Evolutionary conservation across 164 flowering plant genomes (phyloP).

Genomic region (Magnolia changhungtana): DNA sequence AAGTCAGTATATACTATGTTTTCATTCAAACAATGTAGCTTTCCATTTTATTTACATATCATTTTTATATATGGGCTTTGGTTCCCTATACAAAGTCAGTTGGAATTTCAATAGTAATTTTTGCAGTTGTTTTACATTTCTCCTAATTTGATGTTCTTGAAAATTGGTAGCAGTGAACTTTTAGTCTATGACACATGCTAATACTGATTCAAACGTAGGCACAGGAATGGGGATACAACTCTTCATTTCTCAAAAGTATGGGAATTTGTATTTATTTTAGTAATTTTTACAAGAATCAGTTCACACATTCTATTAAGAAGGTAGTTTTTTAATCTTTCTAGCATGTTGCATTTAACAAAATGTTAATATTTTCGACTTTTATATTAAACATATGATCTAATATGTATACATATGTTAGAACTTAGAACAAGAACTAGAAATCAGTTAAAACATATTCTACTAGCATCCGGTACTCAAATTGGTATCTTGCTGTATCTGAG

Average conservation of each 20-base stretch:
- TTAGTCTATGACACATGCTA: background rate
- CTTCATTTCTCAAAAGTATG: background rate
- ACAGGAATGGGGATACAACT: background rate
- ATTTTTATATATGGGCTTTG: background rate
- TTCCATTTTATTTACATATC: background rate
- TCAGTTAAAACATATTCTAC: too few species aligned
- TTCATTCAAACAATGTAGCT: background rate
- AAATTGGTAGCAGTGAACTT: background rate
- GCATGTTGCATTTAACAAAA: too few species aligned
- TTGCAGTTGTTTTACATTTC: too few species aligned
- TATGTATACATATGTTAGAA: too few species aligned
- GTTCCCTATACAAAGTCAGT: background rate
- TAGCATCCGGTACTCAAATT: too few species aligned
- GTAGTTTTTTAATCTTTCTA: too few species aligned
- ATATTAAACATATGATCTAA: too few species aligned
- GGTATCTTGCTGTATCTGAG: too few species aligned
- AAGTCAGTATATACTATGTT: slow-evolving; percentile 41
- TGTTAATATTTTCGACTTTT: too few species aligned
- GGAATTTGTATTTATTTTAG: background rate
- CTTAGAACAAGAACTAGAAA: too few species aligned
- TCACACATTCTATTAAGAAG: too few species aligned
- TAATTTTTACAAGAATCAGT: background rate
- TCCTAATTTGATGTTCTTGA: background rate
- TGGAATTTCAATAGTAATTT: background rate
- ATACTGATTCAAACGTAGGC: background rate